Evolutionary conservation across 208 protist species (phyloP), one percentile per base, ranked within the genome.

Genomic region (Tetramitus jugosus): DNA sequence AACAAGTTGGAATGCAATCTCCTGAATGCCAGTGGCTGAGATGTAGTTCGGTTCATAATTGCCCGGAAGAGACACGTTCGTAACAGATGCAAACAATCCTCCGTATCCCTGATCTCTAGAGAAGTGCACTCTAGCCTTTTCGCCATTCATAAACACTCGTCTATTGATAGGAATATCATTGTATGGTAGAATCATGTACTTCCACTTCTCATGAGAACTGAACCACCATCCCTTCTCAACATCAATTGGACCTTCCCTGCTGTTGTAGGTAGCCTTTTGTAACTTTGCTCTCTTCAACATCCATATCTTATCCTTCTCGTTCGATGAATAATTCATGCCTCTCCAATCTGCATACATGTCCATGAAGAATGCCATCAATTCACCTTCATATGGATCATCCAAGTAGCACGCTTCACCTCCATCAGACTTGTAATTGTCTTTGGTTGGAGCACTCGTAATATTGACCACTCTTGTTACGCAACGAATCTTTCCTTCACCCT

Each of bases 331-430:
- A n/a, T n/a, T n/a, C n/a, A n/a, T n/a, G n/a, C n/a, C n/a, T n/a
- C n/a, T n/a, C 65, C 65, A 71, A 13, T 71, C 40, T 37, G 65
- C 65, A 33, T 60, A 86, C n/a, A 87, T 49, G 17, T 87, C 82
- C 45, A 86, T 79, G 60, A 86, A 84, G 8, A 75, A 81, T 40
- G 67, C 76, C 13, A 87, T 67, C 17, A 86, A 52, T 61, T 87
- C 84, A 52, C 84, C 84, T 56, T 81, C 82, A 80, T 85, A 85
- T 26, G 82, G 82, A 56, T 85, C 84, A 62, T 87, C 80, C 33
- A 87, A 64, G 37, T 82, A 82, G 23, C 81, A 84, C 49, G 46
- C 31, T 26, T 39, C 56, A 43, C 43, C 26, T 42, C 35, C 49
- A 37, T 46, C 14, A 37, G 80, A 76, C 0, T 83, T 79, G 0